phyloP scores from a whole-genome alignment of 257 asterid species.

The Mitragyna speciosa region DNA sequence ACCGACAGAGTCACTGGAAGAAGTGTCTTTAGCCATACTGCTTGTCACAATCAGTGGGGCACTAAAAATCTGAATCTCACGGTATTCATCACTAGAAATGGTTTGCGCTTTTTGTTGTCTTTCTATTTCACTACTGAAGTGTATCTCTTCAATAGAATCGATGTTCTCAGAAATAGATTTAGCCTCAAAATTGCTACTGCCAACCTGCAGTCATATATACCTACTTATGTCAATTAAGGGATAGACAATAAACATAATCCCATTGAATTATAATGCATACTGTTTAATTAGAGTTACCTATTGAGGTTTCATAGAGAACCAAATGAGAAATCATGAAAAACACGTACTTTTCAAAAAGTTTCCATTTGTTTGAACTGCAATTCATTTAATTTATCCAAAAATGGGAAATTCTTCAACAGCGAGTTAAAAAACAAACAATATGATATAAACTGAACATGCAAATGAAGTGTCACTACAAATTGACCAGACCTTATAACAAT shows the following conservation, averaged over 20 bases:
- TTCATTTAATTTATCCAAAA: background rate
- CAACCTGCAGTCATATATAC: slow-evolving; percentile 17
- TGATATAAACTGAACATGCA: background rate
- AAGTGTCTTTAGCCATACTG: background rate
- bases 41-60: background rate
- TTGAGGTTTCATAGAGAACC: background rate
- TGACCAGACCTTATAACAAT: slow-evolving; percentile 40
- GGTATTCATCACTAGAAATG: background rate
- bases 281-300: background rate
- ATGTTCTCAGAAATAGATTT: background rate
- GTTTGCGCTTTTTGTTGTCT: background rate
- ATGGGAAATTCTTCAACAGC: background rate
- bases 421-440: background rate
- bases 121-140: slow-evolving; percentile 6
- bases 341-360: background rate
- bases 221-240: background rate
- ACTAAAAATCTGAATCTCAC: slow-evolving; percentile 5
- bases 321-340: background rate
- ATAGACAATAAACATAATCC: background rate
- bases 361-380: slow-evolving; percentile 4
- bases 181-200: slow-evolving; percentile 12
- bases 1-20: background rate
- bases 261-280: background rate
- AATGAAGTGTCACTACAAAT: slow-evolving; percentile 16
- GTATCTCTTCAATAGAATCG: background rate